Base-by-base conservation (phyloP, 2,329 filamentous ascomycete genomes). In the Emergomyces africanus region DNA sequence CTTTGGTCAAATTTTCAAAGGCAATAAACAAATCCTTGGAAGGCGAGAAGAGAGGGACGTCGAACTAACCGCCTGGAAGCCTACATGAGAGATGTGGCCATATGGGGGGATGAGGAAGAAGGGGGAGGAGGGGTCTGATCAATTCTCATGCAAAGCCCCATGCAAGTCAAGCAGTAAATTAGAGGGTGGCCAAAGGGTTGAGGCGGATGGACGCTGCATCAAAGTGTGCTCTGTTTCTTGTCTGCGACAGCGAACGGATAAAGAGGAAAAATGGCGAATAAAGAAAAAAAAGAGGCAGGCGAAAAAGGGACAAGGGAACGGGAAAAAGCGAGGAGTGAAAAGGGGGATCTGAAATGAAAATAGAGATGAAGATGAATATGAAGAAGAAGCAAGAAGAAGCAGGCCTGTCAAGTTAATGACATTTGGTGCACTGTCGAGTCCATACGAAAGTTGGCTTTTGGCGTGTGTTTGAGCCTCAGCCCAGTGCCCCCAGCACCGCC, bases 381-480 rank as follows among this genome's bases (percentile, higher is more conserved):
- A 18, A 39, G n/a, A 39, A 39, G 18, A 39, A 15, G n/a, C n/a
- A n/a, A n/a, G n/a, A 54, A 39, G 48, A 28, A 39, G 35, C 12
- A 20, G 42, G 18, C 20, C 39, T 12, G n/a, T 46, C 42, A 46
- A 20, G 42, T 30, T 30, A 30, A 30, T 23, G 28, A 10, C 15
- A 41, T 37, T 2, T 14, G 35, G 23, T 44, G 2, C 2, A 20
- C 41, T 44, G 41, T n/a, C n/a, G n/a, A n/a, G n/a, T n/a, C n/a
- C n/a, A n/a, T 12, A 12, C 42, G 44, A 25, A n/a, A 46, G 44
- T 46, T n/a, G 33, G 53, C 35, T 18, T 55, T 44, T 28, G 51
- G 51, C 51, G 51, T 54, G 51, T 54, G 51, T 54, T 54, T 54
- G 51, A 54, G 51, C 51, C 51, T 48, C 44, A 48, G 44, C 44